Evolutionary conservation across 2,329 filamentous ascomycete species (phyloP).

Genomic region (Aureobasidium sp.): DNA sequence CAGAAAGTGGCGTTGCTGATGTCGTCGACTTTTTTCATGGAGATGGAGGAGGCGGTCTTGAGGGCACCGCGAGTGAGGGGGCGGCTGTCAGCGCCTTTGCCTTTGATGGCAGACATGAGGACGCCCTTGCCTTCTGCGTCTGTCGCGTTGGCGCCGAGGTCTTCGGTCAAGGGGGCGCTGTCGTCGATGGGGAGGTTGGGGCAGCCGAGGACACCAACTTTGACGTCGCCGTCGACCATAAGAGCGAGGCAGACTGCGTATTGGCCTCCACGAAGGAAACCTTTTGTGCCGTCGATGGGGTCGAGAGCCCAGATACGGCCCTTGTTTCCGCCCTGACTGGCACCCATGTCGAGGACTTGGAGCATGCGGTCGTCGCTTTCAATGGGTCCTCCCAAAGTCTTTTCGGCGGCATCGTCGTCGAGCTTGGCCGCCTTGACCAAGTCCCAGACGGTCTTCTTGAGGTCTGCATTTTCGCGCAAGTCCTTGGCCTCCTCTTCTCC

Average conservation of each 20-base stretch:
- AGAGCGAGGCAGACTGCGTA: constrained; percentile 92
- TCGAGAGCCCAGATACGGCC: constrained; percentile 94
- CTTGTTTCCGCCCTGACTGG: constrained; percentile 61
- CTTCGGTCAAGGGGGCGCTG: constrained; percentile 59
- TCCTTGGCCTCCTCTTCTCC: constrained; percentile 88
- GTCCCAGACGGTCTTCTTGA: constrained; percentile 75
- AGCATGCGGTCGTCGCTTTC: constrained; percentile 58
- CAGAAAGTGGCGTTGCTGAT: constrained; percentile 84
- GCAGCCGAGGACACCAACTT: constrained; percentile 89
- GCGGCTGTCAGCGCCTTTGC: constrained; percentile 72
- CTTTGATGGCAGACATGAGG: constrained; percentile 75
- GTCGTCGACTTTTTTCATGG: constrained; percentile 70
- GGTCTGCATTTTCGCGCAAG: constrained; percentile 61
- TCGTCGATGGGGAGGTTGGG: constrained; percentile 92
- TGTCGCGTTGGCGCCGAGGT: constrained; percentile 66
- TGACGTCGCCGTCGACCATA: constrained; percentile 87
- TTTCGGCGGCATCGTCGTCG: constrained; percentile 57
- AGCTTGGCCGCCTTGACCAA: constrained; percentile 69
- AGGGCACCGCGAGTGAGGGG: constrained; percentile 56
- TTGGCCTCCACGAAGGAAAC: constrained; percentile 90
- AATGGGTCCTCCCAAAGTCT: constrained; percentile 62
- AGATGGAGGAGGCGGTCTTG: constrained; percentile 55
- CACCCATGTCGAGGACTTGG: constrained; percentile 51
- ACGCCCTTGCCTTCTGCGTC: constrained; percentile 74
- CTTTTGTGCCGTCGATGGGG: constrained; percentile 96